Base-by-base conservation (phyloP, 495 filamentous ascomycete genomes). In the Bombardia bombarda region DNA sequence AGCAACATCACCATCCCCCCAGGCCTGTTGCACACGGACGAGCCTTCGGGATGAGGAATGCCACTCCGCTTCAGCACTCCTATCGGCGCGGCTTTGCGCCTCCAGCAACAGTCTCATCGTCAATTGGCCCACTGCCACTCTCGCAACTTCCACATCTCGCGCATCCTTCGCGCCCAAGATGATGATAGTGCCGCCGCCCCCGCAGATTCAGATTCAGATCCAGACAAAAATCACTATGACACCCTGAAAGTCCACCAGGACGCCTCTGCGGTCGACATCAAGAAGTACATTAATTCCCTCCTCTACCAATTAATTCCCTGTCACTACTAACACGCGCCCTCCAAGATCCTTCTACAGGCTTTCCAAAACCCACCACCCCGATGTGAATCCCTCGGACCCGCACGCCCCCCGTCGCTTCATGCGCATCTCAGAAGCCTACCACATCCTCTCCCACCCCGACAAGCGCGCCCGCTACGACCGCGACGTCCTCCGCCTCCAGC, bases 311-410 rank as follows among this genome's bases (percentile, higher is more conserved):
- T 25, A 25, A 38, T 6, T 18, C 35, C 30, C 10, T 41, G 61
- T 18, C 10, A 10, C 43, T 25, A 10, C 28, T 21, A 21, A n/a
- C 4, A 6, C 40, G 14, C 19, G 21, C 18, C 32, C 7, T 2
- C 5, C 24, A 26, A 85, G 83, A 52, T 80, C 89, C 72, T 98
- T 93, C 77, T 96, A 94, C 75, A 55, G 70, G 51, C 84, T 98
- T 60, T 95, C 88, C 64, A 92, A 95, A 66, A 63, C 68, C 38
- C 84, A 95, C 78, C 92, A 98, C 70, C 92, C 92, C 12, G 92
- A 98, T 77, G 82, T 75, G 64, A 92, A 97, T 73, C 86, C 74
- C 44, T 37, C 66, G 46, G 82, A 94, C 67, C 82, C 85, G 1
- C 59, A 70, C 47, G 86, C 92, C 44, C 67, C 81, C 17, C 56